Conservation (phyloP, 2,329 filamentous ascomycete species). For the Aspergillus aculeatus region DNA sequence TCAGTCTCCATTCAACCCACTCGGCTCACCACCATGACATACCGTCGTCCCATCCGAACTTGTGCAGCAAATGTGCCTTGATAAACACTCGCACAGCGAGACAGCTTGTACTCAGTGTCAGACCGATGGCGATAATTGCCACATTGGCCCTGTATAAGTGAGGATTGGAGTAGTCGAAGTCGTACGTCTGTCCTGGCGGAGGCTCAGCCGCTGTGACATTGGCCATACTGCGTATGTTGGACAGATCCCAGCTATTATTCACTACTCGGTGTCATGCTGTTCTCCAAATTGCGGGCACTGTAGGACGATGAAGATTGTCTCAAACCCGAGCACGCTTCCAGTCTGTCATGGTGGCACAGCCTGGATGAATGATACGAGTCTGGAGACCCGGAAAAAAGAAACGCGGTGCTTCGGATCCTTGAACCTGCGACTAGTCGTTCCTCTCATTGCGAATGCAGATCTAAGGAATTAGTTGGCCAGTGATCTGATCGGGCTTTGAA, state of each 20-base stretch:
- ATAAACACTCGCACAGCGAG: slow-evolving; percentile 11
- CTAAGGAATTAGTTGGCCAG: no score
- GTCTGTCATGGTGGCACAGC: no score
- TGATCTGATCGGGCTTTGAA: no score
- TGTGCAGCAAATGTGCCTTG: slow-evolving; percentile 8
- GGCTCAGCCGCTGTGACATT: background rate
- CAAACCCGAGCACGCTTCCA: no score
- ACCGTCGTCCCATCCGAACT: slow-evolving; percentile 12
- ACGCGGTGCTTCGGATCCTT: no score
- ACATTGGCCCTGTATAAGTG: slow-evolving; percentile 8
- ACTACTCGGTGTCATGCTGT: background rate
- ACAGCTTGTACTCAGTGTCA: slow-evolving; percentile 6
- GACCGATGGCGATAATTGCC: slow-evolving; percentile 4
- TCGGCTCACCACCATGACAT: background rate
- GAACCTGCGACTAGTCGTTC: no score
- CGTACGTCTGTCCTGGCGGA: slow-evolving; percentile 9
- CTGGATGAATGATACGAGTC: no score
- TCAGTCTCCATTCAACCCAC: background rate
- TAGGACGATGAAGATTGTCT: background rate
- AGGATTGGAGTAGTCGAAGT: slow-evolving; percentile 13
- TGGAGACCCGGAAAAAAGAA: no score
- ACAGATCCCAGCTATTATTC: background rate
- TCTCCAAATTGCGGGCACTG: background rate
- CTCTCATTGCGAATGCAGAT: no score
- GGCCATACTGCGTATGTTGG: background rate